Percentiles rank a stretch among this genome's conserved stretches.
Conservation (phyloP, 2,329 filamentous ascomycete species). For the Graphilbum fragrans region DNA sequence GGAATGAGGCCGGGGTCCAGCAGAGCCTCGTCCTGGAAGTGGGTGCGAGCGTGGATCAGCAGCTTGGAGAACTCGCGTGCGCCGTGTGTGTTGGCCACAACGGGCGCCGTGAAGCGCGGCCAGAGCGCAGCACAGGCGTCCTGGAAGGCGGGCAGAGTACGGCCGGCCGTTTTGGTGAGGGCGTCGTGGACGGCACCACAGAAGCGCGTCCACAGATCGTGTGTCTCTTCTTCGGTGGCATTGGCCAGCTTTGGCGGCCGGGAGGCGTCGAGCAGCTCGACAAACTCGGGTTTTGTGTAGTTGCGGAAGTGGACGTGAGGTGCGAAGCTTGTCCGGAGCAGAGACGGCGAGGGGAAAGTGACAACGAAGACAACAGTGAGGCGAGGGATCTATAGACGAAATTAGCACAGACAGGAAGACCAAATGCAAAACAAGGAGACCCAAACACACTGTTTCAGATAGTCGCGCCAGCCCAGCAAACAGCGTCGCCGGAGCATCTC, state of each 20-base stretch:
- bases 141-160: conserved; percentile 63
- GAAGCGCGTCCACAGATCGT: conserved; percentile 70
- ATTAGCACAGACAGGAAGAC: conserved; percentile 7
- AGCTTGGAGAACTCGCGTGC: conserved; percentile 77
- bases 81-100: conserved; percentile 59
- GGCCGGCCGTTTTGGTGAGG: conserved; percentile 65
- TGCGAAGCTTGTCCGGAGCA: conserved; percentile 57
- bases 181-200: conserved; percentile 78
- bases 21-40: conserved; percentile 62
- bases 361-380: conserved; percentile 69
- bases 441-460: conserved; percentile 57
- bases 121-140: conserved; percentile 65
- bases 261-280: conserved; percentile 58
- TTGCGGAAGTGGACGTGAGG: conserved; percentile 74
- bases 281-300: conserved; percentile 70
- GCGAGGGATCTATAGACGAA: conserved; percentile 52
- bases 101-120: conserved; percentile 71
- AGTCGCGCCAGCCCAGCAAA: conserved; percentile 71
- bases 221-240: conserved; percentile 41
- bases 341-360: conserved; percentile 54
- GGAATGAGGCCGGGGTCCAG: conserved; percentile 51
- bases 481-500: conserved; percentile 67
- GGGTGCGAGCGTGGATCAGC: conserved; percentile 54
- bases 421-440: conserved; percentile 1
- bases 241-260: conserved; percentile 32